phyloP scores from a whole-genome alignment of 169 alveolate species.

The Eimeria acervulina region DNA sequence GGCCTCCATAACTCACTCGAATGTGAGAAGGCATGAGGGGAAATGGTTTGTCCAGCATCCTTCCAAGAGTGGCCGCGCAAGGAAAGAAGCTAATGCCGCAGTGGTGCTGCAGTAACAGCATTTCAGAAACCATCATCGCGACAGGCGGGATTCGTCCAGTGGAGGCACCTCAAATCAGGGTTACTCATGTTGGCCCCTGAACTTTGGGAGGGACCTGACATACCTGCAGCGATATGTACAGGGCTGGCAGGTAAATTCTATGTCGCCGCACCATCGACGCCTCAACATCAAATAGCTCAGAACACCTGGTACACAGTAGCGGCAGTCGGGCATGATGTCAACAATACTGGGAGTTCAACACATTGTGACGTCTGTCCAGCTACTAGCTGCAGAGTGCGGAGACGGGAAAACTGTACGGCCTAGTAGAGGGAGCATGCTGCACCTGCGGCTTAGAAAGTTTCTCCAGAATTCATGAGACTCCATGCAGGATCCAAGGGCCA shows the following conservation, averaged over 20 bases:
- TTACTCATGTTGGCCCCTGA: neutral
- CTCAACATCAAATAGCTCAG: slow-evolving; percentile 64
- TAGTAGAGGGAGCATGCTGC: neutral
- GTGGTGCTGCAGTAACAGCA: slow-evolving; percentile 75
- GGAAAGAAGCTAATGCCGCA: slow-evolving; percentile 79
- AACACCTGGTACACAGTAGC: slow-evolving; percentile 29
- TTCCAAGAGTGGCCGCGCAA: slow-evolving; percentile 61
- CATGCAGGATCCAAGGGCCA: slow-evolving; percentile 72
- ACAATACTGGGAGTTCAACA: neutral
- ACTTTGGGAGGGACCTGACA: neutral
- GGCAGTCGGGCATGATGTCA: neutral
- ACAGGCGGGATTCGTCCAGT: neutral
- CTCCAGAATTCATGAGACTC: slow-evolving; percentile 77
- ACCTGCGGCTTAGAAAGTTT: slow-evolving; percentile 63
- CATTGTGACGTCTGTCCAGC: neutral
- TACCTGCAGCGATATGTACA: slow-evolving; percentile 74
- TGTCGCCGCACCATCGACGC: slow-evolving; percentile 61
- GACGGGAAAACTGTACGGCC: neutral
- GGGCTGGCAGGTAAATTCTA: slow-evolving; percentile 67
- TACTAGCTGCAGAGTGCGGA: neutral
- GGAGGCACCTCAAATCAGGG: neutral
- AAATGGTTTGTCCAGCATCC: slow-evolving; percentile 49
- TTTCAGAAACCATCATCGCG: neutral
- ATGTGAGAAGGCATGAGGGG: slow-evolving; percentile 81
- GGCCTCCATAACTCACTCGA: slow-evolving; percentile 39